Evolutionary conservation across 2,329 filamentous ascomycete genomes (phyloP).

Genomic region (Karstenula rhodostoma): DNA sequence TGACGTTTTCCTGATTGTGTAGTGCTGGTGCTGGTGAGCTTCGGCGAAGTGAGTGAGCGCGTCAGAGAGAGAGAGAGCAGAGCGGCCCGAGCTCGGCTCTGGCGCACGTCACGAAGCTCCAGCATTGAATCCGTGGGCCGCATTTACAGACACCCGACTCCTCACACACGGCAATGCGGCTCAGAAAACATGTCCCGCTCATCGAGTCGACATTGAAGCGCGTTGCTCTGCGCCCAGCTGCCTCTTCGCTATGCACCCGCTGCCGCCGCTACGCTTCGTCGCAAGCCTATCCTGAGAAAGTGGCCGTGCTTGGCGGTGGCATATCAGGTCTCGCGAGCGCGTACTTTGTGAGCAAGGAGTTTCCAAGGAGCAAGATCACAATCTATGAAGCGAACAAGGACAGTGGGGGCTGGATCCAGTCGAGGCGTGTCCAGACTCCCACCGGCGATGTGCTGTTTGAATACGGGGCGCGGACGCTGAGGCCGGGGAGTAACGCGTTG

Average conservation of each 20-base stretch:
- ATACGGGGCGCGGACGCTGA: slow-evolving; percentile 80
- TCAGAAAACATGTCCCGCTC: slow-evolving; percentile 45
- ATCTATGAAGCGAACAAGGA: slow-evolving; percentile 77
- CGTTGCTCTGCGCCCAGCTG: slow-evolving; percentile 28
- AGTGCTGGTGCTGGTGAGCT: background rate
- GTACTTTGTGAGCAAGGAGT: slow-evolving; percentile 75
- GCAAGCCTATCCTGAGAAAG: slow-evolving; percentile 43
- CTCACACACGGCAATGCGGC: slow-evolving; percentile 47
- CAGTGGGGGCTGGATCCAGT: slow-evolving; percentile 85
- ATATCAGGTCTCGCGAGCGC: slow-evolving; percentile 62
- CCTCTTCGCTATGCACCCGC: slow-evolving; percentile 32
- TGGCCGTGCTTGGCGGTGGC: slow-evolving; percentile 62
- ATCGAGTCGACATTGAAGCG: slow-evolving; percentile 44
- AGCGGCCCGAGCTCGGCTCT: slow-evolving; percentile 29
- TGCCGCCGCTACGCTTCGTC: slow-evolving; percentile 30
- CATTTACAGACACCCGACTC: slow-evolving; percentile 20
- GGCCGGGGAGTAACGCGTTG: slow-evolving; percentile 66
- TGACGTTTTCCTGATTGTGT: background rate
- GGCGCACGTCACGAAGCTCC: slow-evolving; percentile 22
- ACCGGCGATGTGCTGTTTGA: slow-evolving; percentile 78
- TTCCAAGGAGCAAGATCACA: slow-evolving; percentile 76
- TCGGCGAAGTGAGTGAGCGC: slow-evolving; percentile 1
- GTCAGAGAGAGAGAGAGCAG: too few species aligned
- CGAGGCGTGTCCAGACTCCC: slow-evolving; percentile 67
- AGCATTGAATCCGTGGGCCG: slow-evolving; percentile 18